phyloP scores from a whole-genome alignment of 129 eudicot species.

The Chrysanthemum makinoi region DNA sequence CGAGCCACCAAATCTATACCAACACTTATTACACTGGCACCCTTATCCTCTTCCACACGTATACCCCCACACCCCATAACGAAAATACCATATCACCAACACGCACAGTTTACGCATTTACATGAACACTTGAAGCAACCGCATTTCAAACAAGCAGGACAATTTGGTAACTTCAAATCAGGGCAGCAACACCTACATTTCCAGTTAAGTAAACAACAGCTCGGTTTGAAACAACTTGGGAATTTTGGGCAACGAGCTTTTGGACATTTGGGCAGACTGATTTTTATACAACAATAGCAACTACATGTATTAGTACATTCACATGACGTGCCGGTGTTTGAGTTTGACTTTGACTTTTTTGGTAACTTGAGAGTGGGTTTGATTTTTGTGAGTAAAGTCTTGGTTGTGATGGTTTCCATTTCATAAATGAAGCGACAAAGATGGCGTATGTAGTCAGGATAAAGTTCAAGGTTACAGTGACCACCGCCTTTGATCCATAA shows the following conservation, averaged over 20 bases:
- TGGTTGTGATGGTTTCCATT: slow-evolving; percentile 85
- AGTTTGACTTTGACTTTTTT: slow-evolving; percentile 30
- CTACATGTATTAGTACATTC: slow-evolving; percentile 12
- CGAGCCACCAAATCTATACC: slow-evolving; percentile 26
- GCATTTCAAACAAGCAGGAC: slow-evolving; percentile 38
- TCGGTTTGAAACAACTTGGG: slow-evolving; percentile 28
- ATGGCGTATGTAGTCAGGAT: slow-evolving; percentile 93
- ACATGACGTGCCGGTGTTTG: slow-evolving; percentile 20
- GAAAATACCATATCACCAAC: slow-evolving; percentile 46
- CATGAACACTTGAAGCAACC: slow-evolving; percentile 53
- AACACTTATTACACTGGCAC: slow-evolving; percentile 20
- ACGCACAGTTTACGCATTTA: slow-evolving; percentile 51
- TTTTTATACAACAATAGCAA: slow-evolving; percentile 45
- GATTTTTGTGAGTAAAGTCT: slow-evolving; percentile 65
- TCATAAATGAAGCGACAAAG: slow-evolving; percentile 74
- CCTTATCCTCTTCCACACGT: slow-evolving; percentile 8
- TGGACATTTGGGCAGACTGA: slow-evolving; percentile 38
- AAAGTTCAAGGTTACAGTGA: slow-evolving; percentile 92
- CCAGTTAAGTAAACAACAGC: slow-evolving; percentile 31
- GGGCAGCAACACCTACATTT: slow-evolving; percentile 38
- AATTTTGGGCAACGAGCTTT: slow-evolving; percentile 40
- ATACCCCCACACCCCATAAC: slow-evolving; percentile 24
- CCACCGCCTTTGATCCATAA: slow-evolving; percentile 99
- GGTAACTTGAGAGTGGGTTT: slow-evolving; percentile 41
- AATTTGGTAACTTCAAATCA: slow-evolving; percentile 36